Evolutionary conservation across 2,329 filamentous ascomycete genomes (phyloP).

Genomic region (Beauveria sp.): DNA sequence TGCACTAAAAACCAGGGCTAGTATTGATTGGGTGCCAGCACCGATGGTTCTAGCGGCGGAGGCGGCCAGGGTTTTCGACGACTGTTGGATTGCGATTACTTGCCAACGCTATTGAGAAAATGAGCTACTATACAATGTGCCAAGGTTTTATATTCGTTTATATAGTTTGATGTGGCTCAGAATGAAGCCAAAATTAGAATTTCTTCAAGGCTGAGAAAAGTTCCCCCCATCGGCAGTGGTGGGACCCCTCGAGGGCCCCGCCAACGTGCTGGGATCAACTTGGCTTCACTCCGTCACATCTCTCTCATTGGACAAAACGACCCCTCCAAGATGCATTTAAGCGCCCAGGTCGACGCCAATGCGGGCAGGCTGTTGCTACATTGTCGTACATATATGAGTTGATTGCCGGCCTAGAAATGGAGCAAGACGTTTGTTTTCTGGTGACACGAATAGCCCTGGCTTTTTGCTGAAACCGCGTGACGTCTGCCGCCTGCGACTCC

Average conservation of each 20-base stretch:
- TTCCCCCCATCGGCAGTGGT: background rate
- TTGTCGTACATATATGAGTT: background rate
- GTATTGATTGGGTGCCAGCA: too few relatives aligned
- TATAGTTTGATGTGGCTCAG: too few relatives aligned
- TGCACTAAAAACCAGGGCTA: background rate
- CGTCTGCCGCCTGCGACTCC: background rate
- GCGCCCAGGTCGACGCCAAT: conserved; percentile 22
- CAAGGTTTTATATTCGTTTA: too few relatives aligned
- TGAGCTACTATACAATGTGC: too few relatives aligned
- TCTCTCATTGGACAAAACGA: conserved; percentile 13
- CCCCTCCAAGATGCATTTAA: conserved; percentile 18
- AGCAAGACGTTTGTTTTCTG: background rate
- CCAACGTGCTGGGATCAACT: background rate
- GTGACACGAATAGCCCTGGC: background rate
- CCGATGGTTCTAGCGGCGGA: too few relatives aligned
- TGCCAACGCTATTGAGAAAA: too few relatives aligned
- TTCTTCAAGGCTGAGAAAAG: background rate
- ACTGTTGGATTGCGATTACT: too few relatives aligned
- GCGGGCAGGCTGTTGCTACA: conserved; percentile 2
- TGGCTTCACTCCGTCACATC: background rate
- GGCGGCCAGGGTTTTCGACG: too few relatives aligned
- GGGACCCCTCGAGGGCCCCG: background rate
- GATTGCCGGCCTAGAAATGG: conserved; percentile 16
- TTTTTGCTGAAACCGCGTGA: background rate
- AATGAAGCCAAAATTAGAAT: background rate